Evolutionary conservation across 495 filamentous ascomycete genomes (phyloP), one percentile per base, ranked within the genome.

Genomic region (Pyrenula massariospora): DNA sequence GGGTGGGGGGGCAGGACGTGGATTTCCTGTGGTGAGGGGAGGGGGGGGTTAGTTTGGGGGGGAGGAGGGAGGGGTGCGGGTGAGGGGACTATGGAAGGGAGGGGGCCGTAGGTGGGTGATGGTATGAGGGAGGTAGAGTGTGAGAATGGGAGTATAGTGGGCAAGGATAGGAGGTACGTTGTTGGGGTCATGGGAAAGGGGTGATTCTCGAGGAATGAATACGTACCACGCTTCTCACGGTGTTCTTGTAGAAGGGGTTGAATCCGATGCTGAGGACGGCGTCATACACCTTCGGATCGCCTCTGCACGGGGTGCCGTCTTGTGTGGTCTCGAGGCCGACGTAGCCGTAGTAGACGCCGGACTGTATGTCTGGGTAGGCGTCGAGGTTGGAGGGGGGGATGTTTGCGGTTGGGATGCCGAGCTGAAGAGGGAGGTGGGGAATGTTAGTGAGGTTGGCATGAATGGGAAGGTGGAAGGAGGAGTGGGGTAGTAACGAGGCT

Each of bases 341-440:
- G 69, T 86, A 95, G 55, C 93, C 93, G 65, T 88, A 96, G 71
- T 98, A 97, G 19, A 98, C 85, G 49, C 93, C 93, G 21, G 82
- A 86, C 24, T 79, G 75, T 25, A 88, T 73, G 54, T 81, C 76
- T 10, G 79, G 73, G 64, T 95, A 81, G 64, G 88, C 90, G 19
- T 84, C 82, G 36, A 88, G 70, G 10, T 82, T 83, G 55, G 85
- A 83, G 56, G 95, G 77, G 48, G 93, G 91, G 60, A 98, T 91
- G 73, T 98, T 98, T 63, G 93, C 93, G 0, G 93, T 98, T 2
- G 93, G 93, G 69, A 97, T 96, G 56, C 92, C 90, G 57, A 98
- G 84, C 78, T 89, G 62, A 31, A 58, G 12, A 22, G 10, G 19
- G 25, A 15, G 21, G 47, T 22, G 15, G 57, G 62, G 24, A 66